A percentile compares a stretch with the other conserved stretches of the same genome.
These are phyloP conservation scores for Nakaseomyces kungkrabaensis DNA, from an alignment of 1,139 yeast genomes.

Conservation along the genomic window DNA sequence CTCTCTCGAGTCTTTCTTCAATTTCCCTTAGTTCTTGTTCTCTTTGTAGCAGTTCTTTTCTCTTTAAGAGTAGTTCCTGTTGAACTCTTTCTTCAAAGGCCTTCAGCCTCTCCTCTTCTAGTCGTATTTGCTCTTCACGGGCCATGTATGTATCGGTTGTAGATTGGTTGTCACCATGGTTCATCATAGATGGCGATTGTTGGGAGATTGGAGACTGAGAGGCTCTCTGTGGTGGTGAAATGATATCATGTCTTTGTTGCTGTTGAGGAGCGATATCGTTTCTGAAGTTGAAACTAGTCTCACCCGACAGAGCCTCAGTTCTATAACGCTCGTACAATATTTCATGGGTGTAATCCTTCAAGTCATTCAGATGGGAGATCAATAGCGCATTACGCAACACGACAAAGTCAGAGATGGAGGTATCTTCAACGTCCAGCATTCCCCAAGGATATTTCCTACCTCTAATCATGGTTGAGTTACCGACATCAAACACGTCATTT, in stretches of 20 bases:
- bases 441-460: slow-evolving; percentile 97
- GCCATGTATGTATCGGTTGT: slow-evolving; percentile 41
- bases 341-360: slow-evolving; percentile 89
- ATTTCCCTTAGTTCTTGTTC: slow-evolving; percentile 81
- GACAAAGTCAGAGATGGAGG: slow-evolving; percentile 73
- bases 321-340: slow-evolving; percentile 86
- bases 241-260: not conserved
- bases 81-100: slow-evolving; percentile 84
- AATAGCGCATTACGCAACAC: slow-evolving; percentile 71
- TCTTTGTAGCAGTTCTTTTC: slow-evolving; percentile 75
- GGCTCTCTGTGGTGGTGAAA: slow-evolving; percentile 7
- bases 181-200: not conserved
- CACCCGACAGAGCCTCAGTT: slow-evolving; percentile 72
- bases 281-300: slow-evolving; percentile 8
- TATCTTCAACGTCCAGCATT: slow-evolving; percentile 75
- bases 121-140: slow-evolving; percentile 71
- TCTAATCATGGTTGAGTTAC: slow-evolving; percentile 51
- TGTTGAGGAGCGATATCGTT: slow-evolving; percentile 2
- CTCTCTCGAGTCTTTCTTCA: slow-evolving; percentile 62
- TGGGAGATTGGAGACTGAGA: slow-evolving; percentile 7
- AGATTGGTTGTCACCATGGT: not conserved
- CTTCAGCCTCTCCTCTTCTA: slow-evolving; percentile 69
- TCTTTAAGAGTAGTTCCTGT: slow-evolving; percentile 73
- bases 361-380: slow-evolving; percentile 88
- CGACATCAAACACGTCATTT: slow-evolving; percentile 45